These are phyloP conservation scores for Leishmania aethiopica DNA, from an alignment of 208 protist species.

Conservation along the genomic window DNA sequence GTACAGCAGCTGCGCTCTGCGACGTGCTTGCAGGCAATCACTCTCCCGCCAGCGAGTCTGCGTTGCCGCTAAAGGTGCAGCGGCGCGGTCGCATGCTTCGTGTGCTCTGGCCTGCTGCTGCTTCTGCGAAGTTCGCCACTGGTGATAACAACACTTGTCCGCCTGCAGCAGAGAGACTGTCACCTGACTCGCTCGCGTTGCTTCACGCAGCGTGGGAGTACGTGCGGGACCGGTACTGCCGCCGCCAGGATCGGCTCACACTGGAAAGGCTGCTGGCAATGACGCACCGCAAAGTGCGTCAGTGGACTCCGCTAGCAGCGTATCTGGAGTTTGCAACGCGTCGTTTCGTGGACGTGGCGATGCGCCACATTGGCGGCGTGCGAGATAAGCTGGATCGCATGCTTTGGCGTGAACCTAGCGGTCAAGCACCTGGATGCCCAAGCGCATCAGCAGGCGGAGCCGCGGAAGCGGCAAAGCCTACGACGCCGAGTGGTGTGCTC, in stretches of 20 bases:
- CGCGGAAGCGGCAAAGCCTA: background rate
- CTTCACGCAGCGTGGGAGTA: slow-evolving; percentile 72
- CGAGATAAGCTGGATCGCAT: slow-evolving; percentile 38
- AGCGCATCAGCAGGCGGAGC: background rate
- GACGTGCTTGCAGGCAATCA: slow-evolving; percentile 8
- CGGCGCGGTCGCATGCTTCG: slow-evolving; percentile 66
- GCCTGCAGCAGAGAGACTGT: background rate
- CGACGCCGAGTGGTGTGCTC: background rate
- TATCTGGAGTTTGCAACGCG: slow-evolving; percentile 26
- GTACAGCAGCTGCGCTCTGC: slow-evolving; percentile 16
- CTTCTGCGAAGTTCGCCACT: background rate
- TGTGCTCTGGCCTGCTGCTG: slow-evolving; percentile 47
- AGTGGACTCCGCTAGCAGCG: slow-evolving; percentile 70
- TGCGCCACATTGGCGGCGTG: slow-evolving; percentile 21
- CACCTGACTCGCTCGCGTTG: slow-evolving; percentile 8
- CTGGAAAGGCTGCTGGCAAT: slow-evolving; percentile 52
- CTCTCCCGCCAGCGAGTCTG: slow-evolving; percentile 7
- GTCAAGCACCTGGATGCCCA: background rate
- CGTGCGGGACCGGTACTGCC: slow-evolving; percentile 53
- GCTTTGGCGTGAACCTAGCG: slow-evolving; percentile 49
- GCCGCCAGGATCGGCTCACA: slow-evolving; percentile 58
- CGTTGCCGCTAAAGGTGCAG: slow-evolving; percentile 53
- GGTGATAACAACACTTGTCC: background rate
- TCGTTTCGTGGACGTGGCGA: slow-evolving; percentile 20
- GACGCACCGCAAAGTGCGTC: slow-evolving; percentile 41